phyloP scores from a whole-genome alignment of 345 rosid genomes.

The Microcos paniculata region DNA sequence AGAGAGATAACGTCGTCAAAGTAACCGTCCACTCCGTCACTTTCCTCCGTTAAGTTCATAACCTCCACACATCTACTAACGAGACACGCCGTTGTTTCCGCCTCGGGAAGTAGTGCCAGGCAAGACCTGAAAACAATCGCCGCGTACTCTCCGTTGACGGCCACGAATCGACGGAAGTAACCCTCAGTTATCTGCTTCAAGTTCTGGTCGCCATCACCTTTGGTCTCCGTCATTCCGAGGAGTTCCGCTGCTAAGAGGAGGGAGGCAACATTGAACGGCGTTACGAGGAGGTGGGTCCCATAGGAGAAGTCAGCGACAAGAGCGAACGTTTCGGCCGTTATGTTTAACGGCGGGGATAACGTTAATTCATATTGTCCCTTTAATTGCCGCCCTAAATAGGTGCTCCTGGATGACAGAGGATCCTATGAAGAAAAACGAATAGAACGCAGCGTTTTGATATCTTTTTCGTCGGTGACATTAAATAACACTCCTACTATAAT shows the following conservation, averaged over 20 bases:
- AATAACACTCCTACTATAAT: not conserved
- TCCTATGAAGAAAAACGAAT: conserved; percentile 39
- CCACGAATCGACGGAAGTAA: conserved; percentile 53
- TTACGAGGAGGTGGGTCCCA: conserved; percentile 48
- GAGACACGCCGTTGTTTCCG: conserved; percentile 58
- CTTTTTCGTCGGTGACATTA: not conserved
- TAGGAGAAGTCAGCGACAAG: conserved; percentile 61
- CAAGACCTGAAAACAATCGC: conserved; percentile 58
- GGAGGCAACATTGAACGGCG: conserved; percentile 72
- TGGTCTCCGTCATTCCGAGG: conserved; percentile 53
- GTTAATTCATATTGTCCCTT: conserved; percentile 50
- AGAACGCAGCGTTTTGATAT: not conserved
- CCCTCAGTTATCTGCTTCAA: conserved; percentile 55
- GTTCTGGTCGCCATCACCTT: conserved; percentile 37
- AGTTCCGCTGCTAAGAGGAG: conserved; percentile 66
- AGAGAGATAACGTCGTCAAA: conserved; percentile 51
- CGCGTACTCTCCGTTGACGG: conserved; percentile 41
- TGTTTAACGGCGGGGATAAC: conserved; percentile 70
- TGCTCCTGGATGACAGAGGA: conserved; percentile 58
- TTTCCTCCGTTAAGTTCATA: conserved; percentile 29
- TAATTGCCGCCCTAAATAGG: conserved; percentile 67
- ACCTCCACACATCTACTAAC: conserved; percentile 62
- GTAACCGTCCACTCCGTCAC: conserved; percentile 35
- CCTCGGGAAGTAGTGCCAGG: conserved; percentile 63
- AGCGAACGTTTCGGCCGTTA: conserved; percentile 69